These are phyloP conservation scores for Trichoderma atrobrunneum DNA, from an alignment of 2,329 filamentous ascomycete species.

Conservation along the genomic window DNA sequence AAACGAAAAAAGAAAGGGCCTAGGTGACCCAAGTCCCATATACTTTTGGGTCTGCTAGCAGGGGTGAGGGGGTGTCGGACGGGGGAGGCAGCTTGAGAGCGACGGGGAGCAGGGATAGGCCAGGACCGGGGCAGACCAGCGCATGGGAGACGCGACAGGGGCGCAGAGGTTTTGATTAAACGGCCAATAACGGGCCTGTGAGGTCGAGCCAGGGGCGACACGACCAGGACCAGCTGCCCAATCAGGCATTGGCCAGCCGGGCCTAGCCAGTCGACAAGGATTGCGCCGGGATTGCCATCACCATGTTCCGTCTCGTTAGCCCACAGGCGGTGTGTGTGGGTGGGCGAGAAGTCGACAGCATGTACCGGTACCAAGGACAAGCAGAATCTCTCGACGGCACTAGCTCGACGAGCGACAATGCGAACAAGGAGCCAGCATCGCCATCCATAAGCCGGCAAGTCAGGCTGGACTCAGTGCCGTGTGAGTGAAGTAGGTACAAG, in stretches of 20 bases:
- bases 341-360: background rate
- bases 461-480: background rate
- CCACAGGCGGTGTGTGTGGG: slow-evolving; percentile 35
- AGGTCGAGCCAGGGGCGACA: slow-evolving; percentile 35
- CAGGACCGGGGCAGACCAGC: slow-evolving; percentile 38
- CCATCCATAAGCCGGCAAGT: background rate
- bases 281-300: slow-evolving; percentile 37
- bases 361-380: background rate
- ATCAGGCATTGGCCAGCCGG: slow-evolving; percentile 48
- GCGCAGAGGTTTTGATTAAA: slow-evolving; percentile 48
- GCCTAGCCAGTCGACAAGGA: slow-evolving; percentile 44
- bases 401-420: background rate
- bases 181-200: slow-evolving; percentile 46
- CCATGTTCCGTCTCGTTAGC: slow-evolving; percentile 30
- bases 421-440: background rate
- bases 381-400: background rate
- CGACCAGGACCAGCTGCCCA: slow-evolving; percentile 46
- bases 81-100: slow-evolving; percentile 18
- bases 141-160: slow-evolving; percentile 53
- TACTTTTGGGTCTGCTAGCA: slow-evolving; percentile 18
- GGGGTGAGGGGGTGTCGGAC: slow-evolving; percentile 17
- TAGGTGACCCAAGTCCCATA: slow-evolving; percentile 22
- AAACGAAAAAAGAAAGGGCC: slow-evolving; percentile 10
- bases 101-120: slow-evolving; percentile 21
- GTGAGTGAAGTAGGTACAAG: background rate